phyloP scores from a whole-genome alignment of 257 asterid species.

The Vinca minor region DNA sequence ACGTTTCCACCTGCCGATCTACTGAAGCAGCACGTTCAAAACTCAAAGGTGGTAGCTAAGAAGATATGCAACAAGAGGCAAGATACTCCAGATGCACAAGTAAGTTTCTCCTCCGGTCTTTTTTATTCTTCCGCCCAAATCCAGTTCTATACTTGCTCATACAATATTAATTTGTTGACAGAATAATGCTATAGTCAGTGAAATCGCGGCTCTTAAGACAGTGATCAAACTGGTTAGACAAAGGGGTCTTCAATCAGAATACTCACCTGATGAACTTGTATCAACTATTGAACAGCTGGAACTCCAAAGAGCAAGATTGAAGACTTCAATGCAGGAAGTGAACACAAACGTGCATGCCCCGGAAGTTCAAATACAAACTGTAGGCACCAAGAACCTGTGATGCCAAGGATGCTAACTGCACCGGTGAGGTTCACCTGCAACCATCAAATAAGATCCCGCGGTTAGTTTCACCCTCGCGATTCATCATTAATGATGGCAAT shows the following conservation, averaged over 20 bases:
- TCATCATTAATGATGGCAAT: not conserved
- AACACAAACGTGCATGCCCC: not conserved
- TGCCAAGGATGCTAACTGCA: not conserved
- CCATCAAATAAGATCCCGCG: conserved; percentile 9
- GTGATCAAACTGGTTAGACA: conserved; percentile 5
- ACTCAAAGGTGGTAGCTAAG: conserved; percentile 7
- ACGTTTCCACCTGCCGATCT: conserved; percentile 10
- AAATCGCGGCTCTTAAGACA: conserved; percentile 10
- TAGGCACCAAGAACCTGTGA: conserved; percentile 8
- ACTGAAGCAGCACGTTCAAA: conserved; percentile 2
- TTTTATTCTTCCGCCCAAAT: not conserved
- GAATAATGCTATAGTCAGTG: not conserved
- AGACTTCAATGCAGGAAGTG: conserved; percentile 2
- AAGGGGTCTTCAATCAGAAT: conserved; percentile 8
- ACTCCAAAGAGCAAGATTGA: conserved; percentile 1
- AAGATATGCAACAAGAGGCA: not conserved
- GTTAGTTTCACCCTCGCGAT: not conserved
- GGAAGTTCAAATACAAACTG: not conserved
- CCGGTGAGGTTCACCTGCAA: not conserved
- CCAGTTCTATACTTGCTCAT: not conserved
- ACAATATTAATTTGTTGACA: not conserved
- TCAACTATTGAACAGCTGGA: conserved; percentile 9
- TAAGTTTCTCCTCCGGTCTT: not conserved
- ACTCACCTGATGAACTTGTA: conserved; percentile 5
- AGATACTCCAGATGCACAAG: not conserved